These are phyloP conservation scores for Triticum aestivum DNA, from an alignment of 176 grass and related monocot species.

Conservation along the genomic window IWGSC_CS_RefSeq_v2.1 NC_057796.1:473919141-473919640, in stretches of 20 bases:
- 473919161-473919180: conserved; percentile 67
- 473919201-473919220: conserved; percentile 86
- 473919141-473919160: conserved; percentile 69
- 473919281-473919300: conserved; percentile 84
- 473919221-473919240: conserved; percentile 78
- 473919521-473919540: conserved; percentile 41
- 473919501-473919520: conserved; percentile 42
- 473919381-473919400: conserved; percentile 97
- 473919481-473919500: conserved; percentile 54
- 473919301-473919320: conserved; percentile 81
- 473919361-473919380: conserved; percentile 22
- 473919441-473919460: conserved; percentile 61
- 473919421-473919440: conserved; percentile 57
- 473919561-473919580: conserved; percentile 56
- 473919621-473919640: conserved; percentile 46
- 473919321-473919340: conserved; percentile 21
- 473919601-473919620: conserved; percentile 48
- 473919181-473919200: conserved; percentile 67
- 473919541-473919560: conserved; percentile 50
- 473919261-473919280: conserved; percentile 90
- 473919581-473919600: conserved; percentile 46
- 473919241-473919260: conserved; percentile 75
- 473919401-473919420: conserved; percentile 82
- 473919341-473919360: conserved; percentile 9
- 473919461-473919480: conserved; percentile 58